Evolutionary conservation across 2,329 filamentous ascomycete species (phyloP).

Genomic region (Alternaria brassicae): DNA sequence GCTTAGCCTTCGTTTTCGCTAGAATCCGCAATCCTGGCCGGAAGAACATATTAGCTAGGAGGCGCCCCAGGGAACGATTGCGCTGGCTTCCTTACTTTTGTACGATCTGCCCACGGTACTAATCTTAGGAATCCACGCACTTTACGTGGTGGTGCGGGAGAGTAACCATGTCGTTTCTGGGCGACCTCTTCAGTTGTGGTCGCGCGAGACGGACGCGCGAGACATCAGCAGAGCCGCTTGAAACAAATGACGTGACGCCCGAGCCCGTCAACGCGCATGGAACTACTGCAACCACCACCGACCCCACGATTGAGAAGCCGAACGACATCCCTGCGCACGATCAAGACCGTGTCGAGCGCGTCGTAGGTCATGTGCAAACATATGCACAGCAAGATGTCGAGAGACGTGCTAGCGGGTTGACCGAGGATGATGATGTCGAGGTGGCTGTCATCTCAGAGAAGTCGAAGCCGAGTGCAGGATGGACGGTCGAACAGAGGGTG

Average conservation of each 20-base stretch:
- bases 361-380: not conserved
- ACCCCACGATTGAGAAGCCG: not conserved
- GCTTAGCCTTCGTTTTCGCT: conserved; percentile 3
- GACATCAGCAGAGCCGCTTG: conserved; percentile 1
- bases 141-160: conserved; percentile 9
- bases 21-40: conserved; percentile 2
- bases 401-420: not conserved
- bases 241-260: conserved; percentile 9
- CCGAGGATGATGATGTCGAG: not conserved
- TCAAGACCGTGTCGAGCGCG: not conserved
- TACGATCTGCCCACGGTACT: conserved; percentile 6
- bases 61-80: not conserved
- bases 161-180: conserved; percentile 18
- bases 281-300: conserved; percentile 4
- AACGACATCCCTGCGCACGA: not conserved
- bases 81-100: conserved; percentile 8
- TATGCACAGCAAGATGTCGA: not conserved
- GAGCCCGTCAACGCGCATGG: conserved; percentile 1
- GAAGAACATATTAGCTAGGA: conserved; percentile 12
- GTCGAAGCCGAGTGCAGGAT: conserved; percentile 11
- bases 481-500: conserved; percentile 12
- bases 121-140: conserved; percentile 3
- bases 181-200: conserved; percentile 18
- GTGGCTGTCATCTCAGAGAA: conserved; percentile 10
- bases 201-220: conserved; percentile 14